Evolutionary conservation across 768 basidiomycete genomes (phyloP).

Genomic region (Dendrothele bispora): DNA sequence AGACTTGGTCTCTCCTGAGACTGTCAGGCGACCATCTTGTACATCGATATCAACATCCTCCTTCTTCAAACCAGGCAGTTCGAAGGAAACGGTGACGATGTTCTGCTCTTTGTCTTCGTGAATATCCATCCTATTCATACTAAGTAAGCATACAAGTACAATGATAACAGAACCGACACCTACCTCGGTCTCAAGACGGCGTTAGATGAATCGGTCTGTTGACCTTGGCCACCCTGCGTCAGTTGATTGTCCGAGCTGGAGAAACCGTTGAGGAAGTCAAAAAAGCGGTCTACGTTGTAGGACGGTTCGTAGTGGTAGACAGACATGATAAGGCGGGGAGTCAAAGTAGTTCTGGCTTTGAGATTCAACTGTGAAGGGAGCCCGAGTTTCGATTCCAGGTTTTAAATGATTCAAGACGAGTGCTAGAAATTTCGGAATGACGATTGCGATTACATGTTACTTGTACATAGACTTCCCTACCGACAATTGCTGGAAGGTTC

Average conservation of each 20-base stretch:
- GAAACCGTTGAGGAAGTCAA: constrained; percentile 32
- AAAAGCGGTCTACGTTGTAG: constrained; percentile 43
- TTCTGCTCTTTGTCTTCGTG: constrained; percentile 49
- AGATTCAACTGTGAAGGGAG: too few species aligned
- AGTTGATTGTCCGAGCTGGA: constrained; percentile 6
- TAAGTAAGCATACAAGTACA: background rate
- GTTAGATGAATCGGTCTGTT: background rate
- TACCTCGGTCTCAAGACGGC: constrained; percentile 32
- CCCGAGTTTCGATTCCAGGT: too few species aligned
- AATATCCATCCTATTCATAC: constrained; percentile 45
- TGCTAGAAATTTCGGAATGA: too few species aligned
- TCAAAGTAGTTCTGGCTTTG: too few species aligned
- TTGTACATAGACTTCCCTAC: too few species aligned
- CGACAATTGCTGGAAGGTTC: too few species aligned
- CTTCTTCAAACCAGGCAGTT: constrained; percentile 56
- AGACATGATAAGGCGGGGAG: constrained; percentile 16
- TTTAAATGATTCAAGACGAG: too few species aligned
- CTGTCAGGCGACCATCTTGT: constrained; percentile 46
- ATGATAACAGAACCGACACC: background rate
- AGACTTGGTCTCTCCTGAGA: constrained; percentile 49
- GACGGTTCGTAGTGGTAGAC: constrained; percentile 43
- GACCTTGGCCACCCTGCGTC: constrained; percentile 8
- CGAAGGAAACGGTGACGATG: constrained; percentile 56
- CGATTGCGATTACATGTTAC: too few species aligned
- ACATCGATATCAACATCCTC: constrained; percentile 56